Evolutionary conservation across 2,329 filamentous ascomycete species (phyloP), one percentile per base, ranked within the genome.

Genomic region (Xylariaceae sp.): DNA sequence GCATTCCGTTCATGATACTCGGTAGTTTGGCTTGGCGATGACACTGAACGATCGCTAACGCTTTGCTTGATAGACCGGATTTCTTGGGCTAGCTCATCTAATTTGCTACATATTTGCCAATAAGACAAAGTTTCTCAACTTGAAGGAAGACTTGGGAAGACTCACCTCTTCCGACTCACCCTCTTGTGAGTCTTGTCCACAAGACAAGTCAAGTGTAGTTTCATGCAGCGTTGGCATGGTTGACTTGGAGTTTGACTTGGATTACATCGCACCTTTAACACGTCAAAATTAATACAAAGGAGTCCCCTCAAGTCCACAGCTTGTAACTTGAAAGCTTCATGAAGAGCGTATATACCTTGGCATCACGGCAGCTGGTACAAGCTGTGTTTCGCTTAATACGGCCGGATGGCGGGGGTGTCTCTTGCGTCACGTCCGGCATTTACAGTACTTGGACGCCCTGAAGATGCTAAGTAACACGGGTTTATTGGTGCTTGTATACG

Each of bases 31-130:
- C 48, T 50, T 54, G 54, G 60, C 40, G 55, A 40, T 16, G 60
- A 57, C 48, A 44, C 48, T 26, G 63, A 64, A 45, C 52, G 63
- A 42, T 52, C 69, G 54, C 67, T 71, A 42, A 84, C 81, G 44
- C 76, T 79, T 60, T 82, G 75, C 62, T 82, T 82, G 64, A 83
- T 83, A 65, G 71, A 79, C 59, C 74, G 77, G n/a, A 84, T 76
- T 65, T 83, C 81, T 57, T 80, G 77, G 48, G 79, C 81, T 3
- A 84, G 71, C 58, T 81, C 77, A 60, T 84, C 81, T 2, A 84
- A 71, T 65, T 84, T 84, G 63, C 81, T 83, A 52, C 46, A 48
- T 14, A n/a, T 42, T 37, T 19, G 2, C 18, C 18, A 46, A 43
- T 21, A 46, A 41, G 32, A 52, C 29, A 23, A 46, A 40, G 19